Conservation (phyloP, 2,329 filamentous ascomycete genomes). For the Trichoderma harzianum region DNA sequence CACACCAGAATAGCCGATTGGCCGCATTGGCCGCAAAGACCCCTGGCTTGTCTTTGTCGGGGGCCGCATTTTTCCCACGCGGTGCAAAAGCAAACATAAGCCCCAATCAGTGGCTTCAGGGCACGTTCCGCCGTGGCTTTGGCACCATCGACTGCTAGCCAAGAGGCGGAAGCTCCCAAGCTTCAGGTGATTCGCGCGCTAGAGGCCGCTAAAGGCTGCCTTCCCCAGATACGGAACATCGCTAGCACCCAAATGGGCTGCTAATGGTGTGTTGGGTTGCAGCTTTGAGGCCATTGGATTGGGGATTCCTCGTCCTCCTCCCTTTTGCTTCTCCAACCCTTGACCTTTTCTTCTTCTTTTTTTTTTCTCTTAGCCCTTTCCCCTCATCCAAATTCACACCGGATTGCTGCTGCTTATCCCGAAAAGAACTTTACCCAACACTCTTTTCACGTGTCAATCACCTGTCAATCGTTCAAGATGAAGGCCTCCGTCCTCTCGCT, state of each 20-base stretch:
- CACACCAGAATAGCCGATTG: not conserved
- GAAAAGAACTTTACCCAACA: not conserved
- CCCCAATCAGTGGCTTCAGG: not conserved
- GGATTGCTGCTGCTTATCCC: not conserved
- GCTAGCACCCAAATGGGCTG: slow-evolving; percentile 1
- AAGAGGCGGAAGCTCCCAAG: not conserved
- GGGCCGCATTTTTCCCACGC: not conserved
- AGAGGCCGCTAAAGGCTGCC: not conserved
- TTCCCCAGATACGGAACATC: not conserved
- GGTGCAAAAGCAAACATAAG: not conserved
- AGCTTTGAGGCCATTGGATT: not conserved
- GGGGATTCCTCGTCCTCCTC: not conserved
- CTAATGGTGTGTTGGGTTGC: not conserved
- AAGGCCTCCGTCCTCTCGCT: slow-evolving; percentile 33
- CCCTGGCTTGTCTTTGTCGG: not conserved
- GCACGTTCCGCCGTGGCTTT: not conserved
- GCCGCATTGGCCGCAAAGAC: slow-evolving; percentile 9
- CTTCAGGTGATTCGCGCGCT: not conserved
- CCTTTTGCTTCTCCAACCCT: not conserved
- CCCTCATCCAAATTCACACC: not conserved
- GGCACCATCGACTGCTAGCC: not conserved
- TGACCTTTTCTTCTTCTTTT: not conserved
- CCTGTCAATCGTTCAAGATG: slow-evolving; percentile 30
- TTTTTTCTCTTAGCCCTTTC: not conserved
- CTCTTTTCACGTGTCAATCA: not conserved